Base-by-base conservation (phyloP, 2,329 filamentous ascomycete genomes). In the Xylariaceae sp. region DNA sequence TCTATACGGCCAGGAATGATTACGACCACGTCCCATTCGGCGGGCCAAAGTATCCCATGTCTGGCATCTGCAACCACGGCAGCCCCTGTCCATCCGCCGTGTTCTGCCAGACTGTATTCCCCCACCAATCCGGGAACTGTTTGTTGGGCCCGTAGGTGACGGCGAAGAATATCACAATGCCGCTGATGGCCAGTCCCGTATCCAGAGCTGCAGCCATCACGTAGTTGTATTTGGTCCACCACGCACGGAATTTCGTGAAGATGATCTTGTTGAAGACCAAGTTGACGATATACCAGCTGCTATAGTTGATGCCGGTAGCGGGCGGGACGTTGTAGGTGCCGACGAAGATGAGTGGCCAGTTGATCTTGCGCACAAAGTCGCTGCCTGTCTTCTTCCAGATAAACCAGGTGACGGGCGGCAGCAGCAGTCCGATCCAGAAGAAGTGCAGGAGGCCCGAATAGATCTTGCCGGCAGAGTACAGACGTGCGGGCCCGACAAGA, bases 391-490 rank as follows among this genome's bases (percentile, higher is more conserved):
- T 62, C 54, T 67, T 68, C 60, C 64, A 67, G 6, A 63, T 41
- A 13, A 55, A 54, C 55, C 62, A 73, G 7, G 68, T 71, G 17
- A 71, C 50, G 0, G 70, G 55, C 2, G 69, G 68, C 12, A 68
- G 50, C 9, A 69, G 38, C 3, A 60, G 53, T 11, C 62, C 73
- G 17, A 76, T 69, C 66, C 69, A 74, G 60, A 75, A 75, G 52
- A 75, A 73, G 46, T 74, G 69, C 15, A 74, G 54, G 17, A 76
- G 55, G 1, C 61, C 54, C 3, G 64, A 66, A 52, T 75, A 75
- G 32, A 74, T 71, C 37, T 62, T 59, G 4, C 71, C 72, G 12
- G 58, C 58, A 4, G 64, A 68, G 56, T 72, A 75, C 2, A 75
- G 61, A 12, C 72, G 63, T 2, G 61, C 59, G 0, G 74, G 74